Evolutionary conservation across 192 early-diverging fungal species (phyloP).

Genomic region (Chytriomyces confervae): DNA sequence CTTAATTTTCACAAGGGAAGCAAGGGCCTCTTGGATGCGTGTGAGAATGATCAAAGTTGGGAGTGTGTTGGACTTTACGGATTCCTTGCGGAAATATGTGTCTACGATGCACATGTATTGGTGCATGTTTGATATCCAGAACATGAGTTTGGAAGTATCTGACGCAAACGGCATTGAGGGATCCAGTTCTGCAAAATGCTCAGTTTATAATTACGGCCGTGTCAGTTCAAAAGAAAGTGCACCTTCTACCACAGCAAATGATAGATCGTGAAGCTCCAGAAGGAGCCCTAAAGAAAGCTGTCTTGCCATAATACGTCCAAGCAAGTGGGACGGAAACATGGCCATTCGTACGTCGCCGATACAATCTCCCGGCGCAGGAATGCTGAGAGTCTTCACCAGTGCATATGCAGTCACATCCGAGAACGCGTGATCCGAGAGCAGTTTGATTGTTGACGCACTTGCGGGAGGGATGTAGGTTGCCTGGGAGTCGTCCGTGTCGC

Average conservation of each 20-base stretch:
- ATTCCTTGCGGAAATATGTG: conserved; percentile 34
- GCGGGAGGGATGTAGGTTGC: no score
- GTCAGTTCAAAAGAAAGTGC: no score
- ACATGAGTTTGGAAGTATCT: neutral
- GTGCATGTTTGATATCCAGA: conserved; percentile 79
- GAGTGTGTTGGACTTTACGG: conserved; percentile 49
- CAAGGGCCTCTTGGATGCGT: conserved; percentile 65
- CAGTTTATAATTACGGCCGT: no score
- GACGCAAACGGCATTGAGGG: no score
- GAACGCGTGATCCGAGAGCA: neutral
- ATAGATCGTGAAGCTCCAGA: neutral
- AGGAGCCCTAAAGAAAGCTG: neutral
- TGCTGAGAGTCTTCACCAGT: neutral
- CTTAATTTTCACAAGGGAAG: neutral
- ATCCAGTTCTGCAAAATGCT: no score
- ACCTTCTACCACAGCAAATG: neutral
- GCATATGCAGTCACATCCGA: neutral
- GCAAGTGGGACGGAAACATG: neutral
- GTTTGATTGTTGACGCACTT: neutral
- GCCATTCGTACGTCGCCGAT: neutral
- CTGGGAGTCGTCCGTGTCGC: no score
- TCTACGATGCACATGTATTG: conserved; percentile 82
- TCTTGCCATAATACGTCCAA: neutral
- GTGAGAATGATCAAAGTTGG: conserved; percentile 68
- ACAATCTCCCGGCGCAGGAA: neutral